Base-by-base conservation (phyloP, 2,329 filamentous ascomycete species). In the Aspergillus aculeatus region DNA sequence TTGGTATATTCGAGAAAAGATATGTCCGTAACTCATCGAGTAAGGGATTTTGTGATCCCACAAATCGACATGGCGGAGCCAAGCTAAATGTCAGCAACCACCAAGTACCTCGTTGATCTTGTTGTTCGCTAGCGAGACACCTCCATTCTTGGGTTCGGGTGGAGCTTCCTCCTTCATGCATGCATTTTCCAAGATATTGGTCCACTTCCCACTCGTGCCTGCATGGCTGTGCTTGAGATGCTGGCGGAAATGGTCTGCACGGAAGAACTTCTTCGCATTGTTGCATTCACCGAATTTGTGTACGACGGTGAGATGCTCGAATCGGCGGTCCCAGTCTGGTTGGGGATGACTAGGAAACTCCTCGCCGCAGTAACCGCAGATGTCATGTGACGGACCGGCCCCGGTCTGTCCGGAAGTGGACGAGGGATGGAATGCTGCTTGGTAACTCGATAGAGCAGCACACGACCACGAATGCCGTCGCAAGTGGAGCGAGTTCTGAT, bases 241-340 rank as follows among this genome's bases (percentile, higher is more conserved):
- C 77, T 99, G 95, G 61, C 95, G 88, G 82, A 99, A 99, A 75
- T 99, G 95, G 75, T 99, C 95, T 35, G 95, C 95, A 41, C 95
- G 86, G 80, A 90, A 99, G 76, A 99, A 99, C 75, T 98, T 98
- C 82, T 99, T 99, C 67, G 90, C 90, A 70, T 95, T 92, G 75
- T 99, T 99, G 84, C 95, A 99, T 78, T 98, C 95, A 64, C 92
- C 87, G 74, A 96, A 99, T 74, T 99, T 99, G 81, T 99, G 95
- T 64, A 92, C 86, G 68, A 91, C 89, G 71, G 92, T 93, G 56
- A 99, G 80, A 79, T 99, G 95, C 58, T 90, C 89, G 56, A 93
- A 87, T 59, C 95, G 88, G 62, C 86, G 83, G 55, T 96, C 90
- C 93, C 93, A 97, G 72, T 98, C 90, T 56, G 91, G 86, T 5